Conservation (phyloP, 805 yeast genomes). For the Wickerhamiella kazuoi region DNA sequence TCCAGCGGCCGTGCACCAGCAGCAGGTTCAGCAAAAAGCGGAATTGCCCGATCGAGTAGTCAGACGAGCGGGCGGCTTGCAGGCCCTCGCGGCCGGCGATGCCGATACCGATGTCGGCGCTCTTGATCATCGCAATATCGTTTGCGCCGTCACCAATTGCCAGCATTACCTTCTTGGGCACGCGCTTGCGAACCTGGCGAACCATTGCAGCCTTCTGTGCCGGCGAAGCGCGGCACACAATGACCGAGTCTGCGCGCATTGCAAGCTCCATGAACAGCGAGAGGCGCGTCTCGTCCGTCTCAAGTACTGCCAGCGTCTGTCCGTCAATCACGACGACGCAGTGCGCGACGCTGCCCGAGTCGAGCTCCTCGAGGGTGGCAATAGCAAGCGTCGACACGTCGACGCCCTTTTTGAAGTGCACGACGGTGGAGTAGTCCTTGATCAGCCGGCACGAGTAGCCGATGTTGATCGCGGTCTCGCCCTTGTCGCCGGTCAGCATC, state of each 20-base stretch:
- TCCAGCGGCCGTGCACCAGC: slow-evolving; percentile 90
- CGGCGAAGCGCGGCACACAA: slow-evolving; percentile 93
- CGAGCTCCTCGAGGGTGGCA: slow-evolving; percentile 57
- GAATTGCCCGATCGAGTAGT: slow-evolving; percentile 90
- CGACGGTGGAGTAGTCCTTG: slow-evolving; percentile 80
- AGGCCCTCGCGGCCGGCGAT: slow-evolving; percentile 94
- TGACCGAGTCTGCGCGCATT: slow-evolving; percentile 72
- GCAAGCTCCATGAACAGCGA: slow-evolving; percentile 71
- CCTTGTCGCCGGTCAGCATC: slow-evolving; percentile 97
- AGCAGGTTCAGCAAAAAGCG: slow-evolving; percentile 64
- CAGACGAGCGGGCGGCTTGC: slow-evolving; percentile 91
- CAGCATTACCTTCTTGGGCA: slow-evolving; percentile 57
- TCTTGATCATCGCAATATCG: slow-evolving; percentile 97
- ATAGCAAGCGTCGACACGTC: slow-evolving; percentile 53
- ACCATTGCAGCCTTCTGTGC: slow-evolving; percentile 92
- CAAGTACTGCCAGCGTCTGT: slow-evolving; percentile 57
- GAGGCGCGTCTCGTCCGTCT: slow-evolving; percentile 52
- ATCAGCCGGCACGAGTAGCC: slow-evolving; percentile 89
- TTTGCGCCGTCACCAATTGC: slow-evolving; percentile 99
- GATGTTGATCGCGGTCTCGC: slow-evolving; percentile 95
- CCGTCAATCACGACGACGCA: slow-evolving; percentile 93
- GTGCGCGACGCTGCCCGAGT: slow-evolving; percentile 67
- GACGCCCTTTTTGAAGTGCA: slow-evolving; percentile 36
- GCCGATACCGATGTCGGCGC: slow-evolving; percentile 95
- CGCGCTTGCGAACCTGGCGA: slow-evolving; percentile 50